Base-by-base conservation (phyloP, 345 rosid species). In the Eucalyptus sideroxylon region DNA sequence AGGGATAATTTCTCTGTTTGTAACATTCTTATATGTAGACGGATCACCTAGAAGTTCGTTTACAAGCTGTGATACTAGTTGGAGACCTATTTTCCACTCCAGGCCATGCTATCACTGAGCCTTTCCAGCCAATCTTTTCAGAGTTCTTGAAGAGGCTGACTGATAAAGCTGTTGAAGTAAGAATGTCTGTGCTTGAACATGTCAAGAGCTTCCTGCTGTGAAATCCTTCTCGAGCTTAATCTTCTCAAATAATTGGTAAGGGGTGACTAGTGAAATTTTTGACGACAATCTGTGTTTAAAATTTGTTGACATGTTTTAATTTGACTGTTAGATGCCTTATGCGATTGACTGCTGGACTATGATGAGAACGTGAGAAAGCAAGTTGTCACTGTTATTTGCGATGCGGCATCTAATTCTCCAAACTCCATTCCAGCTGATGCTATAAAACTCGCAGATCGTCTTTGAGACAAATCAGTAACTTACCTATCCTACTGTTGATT, bases 311-410 rank as follows among this genome's bases (percentile, higher is more conserved):
- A 87, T 80, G 89, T 87, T 88, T 91, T 30, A 13, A 83, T 90
- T 45, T 87, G 90, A 34, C 6, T 72, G 82, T 91, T 94, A 98
- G 99, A 96, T 95, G 98, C 98, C 26, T 96, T 97, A n/a, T 94
- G 99, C 92, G 98, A 98, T 85, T 97, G 99, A 86, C 95, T 97
- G 87, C 92, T 97, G 95, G 99, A 98, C 94, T 96, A 94, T 90
- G 98, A 98, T 92, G 99, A 98, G 94, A 96, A 96, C 90, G 96
- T 98, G 86, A 94, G 99, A 83, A 96, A 96, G 94, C 96, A 94
- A 94, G 99, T 96, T 89, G 99, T 98, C 94, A 95, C 95, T 91
- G 98, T 97, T 40, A 95, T 97, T 89, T 95, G 96, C 90, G 96
- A 97, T 92, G 97, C 94, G 92, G 96, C 96, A 69, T 95, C 94